These are phyloP conservation scores for Salinomyces thailandicus DNA, from an alignment of 2,329 filamentous ascomycete genomes.

Conservation along the genomic window DNA sequence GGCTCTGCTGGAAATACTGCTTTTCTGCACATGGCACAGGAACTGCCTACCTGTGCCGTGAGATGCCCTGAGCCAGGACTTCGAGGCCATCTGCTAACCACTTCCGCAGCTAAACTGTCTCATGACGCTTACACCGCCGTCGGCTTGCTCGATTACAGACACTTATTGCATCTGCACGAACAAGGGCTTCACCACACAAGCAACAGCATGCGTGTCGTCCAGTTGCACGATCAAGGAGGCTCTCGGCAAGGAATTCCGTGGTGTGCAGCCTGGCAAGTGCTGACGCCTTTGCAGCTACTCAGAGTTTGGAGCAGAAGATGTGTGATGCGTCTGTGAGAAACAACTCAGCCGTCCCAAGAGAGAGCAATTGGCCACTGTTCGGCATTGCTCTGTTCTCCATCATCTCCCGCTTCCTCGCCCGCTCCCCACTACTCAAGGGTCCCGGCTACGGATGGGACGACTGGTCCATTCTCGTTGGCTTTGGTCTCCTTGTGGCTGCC, in stretches of 20 bases:
- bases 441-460: slow-evolving; percentile 2
- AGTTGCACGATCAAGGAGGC: not conserved
- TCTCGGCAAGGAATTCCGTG: not conserved
- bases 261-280: not conserved
- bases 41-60: not conserved
- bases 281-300: not conserved
- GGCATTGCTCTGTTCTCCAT: not conserved
- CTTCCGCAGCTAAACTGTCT: not conserved
- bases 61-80: too few species aligned
- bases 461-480: slow-evolving; percentile 1
- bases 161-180: not conserved
- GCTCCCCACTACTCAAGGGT: not conserved
- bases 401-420: slow-evolving; percentile 1
- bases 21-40: not conserved
- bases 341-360: not conserved
- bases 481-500: not conserved
- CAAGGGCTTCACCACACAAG: not conserved
- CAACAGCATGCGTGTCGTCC: not conserved
- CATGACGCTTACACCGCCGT: not conserved
- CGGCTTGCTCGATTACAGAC: not conserved
- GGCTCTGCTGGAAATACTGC: too few species aligned
- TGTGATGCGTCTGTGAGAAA: not conserved
- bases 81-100: not conserved
- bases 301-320: not conserved
- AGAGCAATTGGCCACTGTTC: slow-evolving; percentile 1